Percentiles rank a stretch among this genome's conserved stretches.
These are phyloP conservation scores for Kodamaea nitidulidarum DNA, from an alignment of 805 yeast species.

Conservation along the genomic window DNA sequence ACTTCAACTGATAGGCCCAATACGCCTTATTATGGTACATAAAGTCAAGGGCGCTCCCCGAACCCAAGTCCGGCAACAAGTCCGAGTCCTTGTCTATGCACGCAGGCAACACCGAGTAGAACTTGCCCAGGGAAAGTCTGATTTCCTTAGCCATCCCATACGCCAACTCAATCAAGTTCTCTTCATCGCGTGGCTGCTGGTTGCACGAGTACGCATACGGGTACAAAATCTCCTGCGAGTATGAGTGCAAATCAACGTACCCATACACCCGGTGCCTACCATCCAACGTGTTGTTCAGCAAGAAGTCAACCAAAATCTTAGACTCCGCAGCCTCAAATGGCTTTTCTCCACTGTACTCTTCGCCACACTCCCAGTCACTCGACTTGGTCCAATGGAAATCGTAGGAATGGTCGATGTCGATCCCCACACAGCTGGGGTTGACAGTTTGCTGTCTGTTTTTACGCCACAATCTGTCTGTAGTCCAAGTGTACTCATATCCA, in stretches of 20 bases:
- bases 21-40: conserved; percentile 79
- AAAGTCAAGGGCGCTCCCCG: conserved; percentile 77
- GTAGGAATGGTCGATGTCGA: conserved; percentile 83
- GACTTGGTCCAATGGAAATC: conserved; percentile 67
- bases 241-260: conserved; percentile 78
- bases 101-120: conserved; percentile 69
- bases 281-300: conserved; percentile 38
- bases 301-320: conserved; percentile 36
- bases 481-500: conserved; percentile 85
- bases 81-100: conserved; percentile 78
- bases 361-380: conserved; percentile 71
- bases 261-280: conserved; percentile 62
- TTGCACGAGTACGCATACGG: conserved; percentile 82
- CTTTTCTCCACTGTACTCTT: conserved; percentile 72
- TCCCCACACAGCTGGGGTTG: conserved; percentile 67
- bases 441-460: conserved; percentile 76
- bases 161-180: conserved; percentile 74
- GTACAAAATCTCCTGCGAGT: conserved; percentile 75
- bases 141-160: conserved; percentile 77
- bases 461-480: conserved; percentile 76
- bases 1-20: conserved; percentile 81
- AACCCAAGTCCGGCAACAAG: conserved; percentile 66
- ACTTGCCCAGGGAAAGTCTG: conserved; percentile 57
- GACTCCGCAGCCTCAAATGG: conserved; percentile 55
- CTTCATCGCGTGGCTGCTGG: conserved; percentile 71